Evolutionary conservation across 345 rosid genomes (phyloP).

Genomic region (Cardiospermum halicacabum): DNA sequence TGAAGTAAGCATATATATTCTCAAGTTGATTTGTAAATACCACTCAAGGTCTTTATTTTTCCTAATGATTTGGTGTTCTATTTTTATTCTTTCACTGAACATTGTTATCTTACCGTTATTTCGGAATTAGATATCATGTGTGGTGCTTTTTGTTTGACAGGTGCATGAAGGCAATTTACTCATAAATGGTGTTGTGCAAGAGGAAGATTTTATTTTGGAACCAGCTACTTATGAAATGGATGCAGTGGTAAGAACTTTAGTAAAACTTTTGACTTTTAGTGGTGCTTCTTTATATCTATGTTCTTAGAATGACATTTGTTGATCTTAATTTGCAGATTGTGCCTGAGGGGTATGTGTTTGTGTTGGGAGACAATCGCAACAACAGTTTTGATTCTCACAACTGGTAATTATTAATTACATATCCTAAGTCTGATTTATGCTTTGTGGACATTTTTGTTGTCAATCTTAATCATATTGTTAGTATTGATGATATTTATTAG

Average conservation of each 20-base stretch:
- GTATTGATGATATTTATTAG: neutral
- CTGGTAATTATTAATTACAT: slow-evolving; percentile 48
- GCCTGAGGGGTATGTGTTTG: slow-evolving; percentile 83
- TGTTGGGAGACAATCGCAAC: slow-evolving; percentile 92
- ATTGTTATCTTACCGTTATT: neutral
- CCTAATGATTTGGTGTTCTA: neutral
- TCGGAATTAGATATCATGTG: neutral
- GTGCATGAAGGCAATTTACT: slow-evolving; percentile 62
- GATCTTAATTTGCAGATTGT: slow-evolving; percentile 47
- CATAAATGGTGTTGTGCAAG: slow-evolving; percentile 57
- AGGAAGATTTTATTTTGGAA: slow-evolving; percentile 70
- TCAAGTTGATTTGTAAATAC: slow-evolving; percentile 14
- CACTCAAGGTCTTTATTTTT: slow-evolving; percentile 13
- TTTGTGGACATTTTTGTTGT: neutral
- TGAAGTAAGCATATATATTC: slow-evolving; percentile 51
- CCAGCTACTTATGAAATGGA: slow-evolving; percentile 73
- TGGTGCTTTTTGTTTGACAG: slow-evolving; percentile 33
- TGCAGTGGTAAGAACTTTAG: slow-evolving; percentile 41
- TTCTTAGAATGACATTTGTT: neutral
- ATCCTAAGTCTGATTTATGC: neutral
- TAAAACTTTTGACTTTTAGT: neutral
- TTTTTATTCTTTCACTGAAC: neutral
- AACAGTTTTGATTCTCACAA: slow-evolving; percentile 85
- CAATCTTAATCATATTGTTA: neutral
- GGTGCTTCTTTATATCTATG: neutral